These are phyloP conservation scores for Neurospora sp. DNA, from an alignment of 495 filamentous ascomycete species.

Conservation along the genomic window DNA sequence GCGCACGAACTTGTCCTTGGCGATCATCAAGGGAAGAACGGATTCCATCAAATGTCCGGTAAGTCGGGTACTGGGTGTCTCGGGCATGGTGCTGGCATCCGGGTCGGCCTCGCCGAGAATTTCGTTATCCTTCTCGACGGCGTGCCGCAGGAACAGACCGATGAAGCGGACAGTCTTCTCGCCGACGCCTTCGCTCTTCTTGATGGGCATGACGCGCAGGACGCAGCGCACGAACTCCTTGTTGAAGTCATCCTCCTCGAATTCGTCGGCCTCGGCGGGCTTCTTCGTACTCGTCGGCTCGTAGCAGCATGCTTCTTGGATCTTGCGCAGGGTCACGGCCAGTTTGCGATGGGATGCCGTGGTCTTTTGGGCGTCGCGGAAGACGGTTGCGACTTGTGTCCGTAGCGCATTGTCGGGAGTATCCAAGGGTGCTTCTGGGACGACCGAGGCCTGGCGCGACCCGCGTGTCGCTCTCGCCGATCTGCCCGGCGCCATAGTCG, in stretches of 20 bases:
- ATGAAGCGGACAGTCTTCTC: slow-evolving; percentile 79
- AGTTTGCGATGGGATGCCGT: slow-evolving; percentile 86
- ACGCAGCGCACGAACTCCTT: slow-evolving; percentile 74
- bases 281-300: slow-evolving; percentile 51
- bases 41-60: slow-evolving; percentile 57
- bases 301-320: slow-evolving; percentile 82
- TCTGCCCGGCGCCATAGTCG: slow-evolving; percentile 15
- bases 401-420: slow-evolving; percentile 60
- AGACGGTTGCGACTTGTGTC: slow-evolving; percentile 65
- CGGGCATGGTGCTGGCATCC: slow-evolving; percentile 52
- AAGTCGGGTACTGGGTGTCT: slow-evolving; percentile 74
- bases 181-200: slow-evolving; percentile 84
- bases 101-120: slow-evolving; percentile 38
- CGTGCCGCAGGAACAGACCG: slow-evolving; percentile 71
- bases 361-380: slow-evolving; percentile 77
- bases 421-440: slow-evolving; percentile 62
- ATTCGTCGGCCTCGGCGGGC: slow-evolving; percentile 39
- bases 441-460: slow-evolving; percentile 48
- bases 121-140: slow-evolving; percentile 70
- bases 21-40: slow-evolving; percentile 57
- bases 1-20: slow-evolving; percentile 86
- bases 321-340: slow-evolving; percentile 70
- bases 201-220: slow-evolving; percentile 69
- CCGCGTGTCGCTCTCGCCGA: slow-evolving; percentile 50
- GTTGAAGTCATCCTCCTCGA: slow-evolving; percentile 80